Base-by-base conservation (phyloP, 441 rosid genomes). In the Syzygium syzygioides region DNA sequence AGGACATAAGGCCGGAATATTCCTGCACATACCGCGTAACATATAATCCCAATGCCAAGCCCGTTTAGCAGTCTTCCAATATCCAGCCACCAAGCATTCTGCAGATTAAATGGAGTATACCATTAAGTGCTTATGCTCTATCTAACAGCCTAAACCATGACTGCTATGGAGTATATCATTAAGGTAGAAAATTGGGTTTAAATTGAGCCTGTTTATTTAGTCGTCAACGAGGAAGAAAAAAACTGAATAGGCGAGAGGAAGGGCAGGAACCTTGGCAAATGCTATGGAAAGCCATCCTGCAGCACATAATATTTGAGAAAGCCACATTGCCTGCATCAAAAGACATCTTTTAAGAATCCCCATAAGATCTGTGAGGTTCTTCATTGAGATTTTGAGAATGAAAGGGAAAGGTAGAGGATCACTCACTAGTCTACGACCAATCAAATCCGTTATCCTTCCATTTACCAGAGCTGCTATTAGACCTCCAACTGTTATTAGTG, bases 21-120 rank as follows among this genome's bases (percentile, higher is more conserved):
- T n/a, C 41, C 10, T 37, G 55, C 15, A 79, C 28, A 55, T 93
- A 94, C 95, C 94, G 90, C 94, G 80, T 94, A 95, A 54, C 90
- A 86, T 37, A 91, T 66, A 90, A 95, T 88, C 86, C 95, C 95
- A 52, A 92, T 87, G 87, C 95, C 94, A 30, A 92, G 83, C 28
- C 95, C 94, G 18, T 90, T 52, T 28, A 90, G 89, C 8, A 93
- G 85, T 90, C 97, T 91, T 64, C 96, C 95, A 34, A 91, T 64
- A 89, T 92, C 89, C 28, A 95, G 91, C 90, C 90, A 86, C 93
- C 91, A 90, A 14, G 62, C 79, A 91, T 89, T 89, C 95, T 88
- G 76, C 88, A 68, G 45, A 9, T 37, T 71, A 12, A 26, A 25
- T 25, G 14, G 84, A 76, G 26, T 41, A 8, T 76, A 52, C 68